Conservation (phyloP, 1,284 basidiomycete genomes). For the Sphaerobolus stellatus region DNA sequence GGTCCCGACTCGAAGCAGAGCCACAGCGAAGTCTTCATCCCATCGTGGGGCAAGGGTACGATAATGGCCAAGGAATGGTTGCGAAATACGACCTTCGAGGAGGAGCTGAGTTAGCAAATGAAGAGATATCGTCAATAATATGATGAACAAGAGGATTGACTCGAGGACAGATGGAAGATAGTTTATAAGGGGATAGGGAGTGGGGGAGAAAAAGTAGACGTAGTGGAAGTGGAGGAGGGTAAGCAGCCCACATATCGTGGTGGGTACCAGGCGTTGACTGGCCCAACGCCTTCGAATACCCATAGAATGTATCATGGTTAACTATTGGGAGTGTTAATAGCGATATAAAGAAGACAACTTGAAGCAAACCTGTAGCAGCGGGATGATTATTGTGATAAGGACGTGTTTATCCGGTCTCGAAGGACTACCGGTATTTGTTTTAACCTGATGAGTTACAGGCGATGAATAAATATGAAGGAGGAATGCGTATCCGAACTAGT, state of each 20-base stretch:
- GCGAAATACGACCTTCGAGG: slow-evolving; percentile 48
- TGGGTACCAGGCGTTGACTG: slow-evolving; percentile 62
- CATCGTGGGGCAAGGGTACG: slow-evolving; percentile 44
- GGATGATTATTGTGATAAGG: slow-evolving; percentile 64
- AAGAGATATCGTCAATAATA: slow-evolving; percentile 54
- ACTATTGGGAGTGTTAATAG: slow-evolving; percentile 33
- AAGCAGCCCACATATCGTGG: slow-evolving; percentile 56
- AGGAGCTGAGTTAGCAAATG: slow-evolving; percentile 65
- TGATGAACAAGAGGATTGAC: slow-evolving; percentile 53
- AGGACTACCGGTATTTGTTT: slow-evolving; percentile 36
- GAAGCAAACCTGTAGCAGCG: slow-evolving; percentile 57
- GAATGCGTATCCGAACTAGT: slow-evolving; percentile 71
- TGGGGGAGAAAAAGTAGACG: slow-evolving; percentile 50
- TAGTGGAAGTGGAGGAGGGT: slow-evolving; percentile 65
- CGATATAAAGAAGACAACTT: background rate
- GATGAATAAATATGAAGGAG: slow-evolving; percentile 70
- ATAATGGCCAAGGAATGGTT: slow-evolving; percentile 48
- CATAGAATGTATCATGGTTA: slow-evolving; percentile 61
- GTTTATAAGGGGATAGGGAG: slow-evolving; percentile 65
- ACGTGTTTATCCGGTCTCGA: slow-evolving; percentile 69
- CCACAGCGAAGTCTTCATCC: slow-evolving; percentile 73
- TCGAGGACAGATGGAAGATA: slow-evolving; percentile 72
- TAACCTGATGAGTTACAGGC: slow-evolving; percentile 49
- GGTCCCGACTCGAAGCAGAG: slow-evolving; percentile 66
- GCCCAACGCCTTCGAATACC: slow-evolving; percentile 62